A percentile compares a stretch with the other conserved stretches of the same genome.
These are phyloP conservation scores for Parasitella parasitica DNA, from an alignment of 371 early-diverging fungal species.

Conservation along the genomic window DNA sequence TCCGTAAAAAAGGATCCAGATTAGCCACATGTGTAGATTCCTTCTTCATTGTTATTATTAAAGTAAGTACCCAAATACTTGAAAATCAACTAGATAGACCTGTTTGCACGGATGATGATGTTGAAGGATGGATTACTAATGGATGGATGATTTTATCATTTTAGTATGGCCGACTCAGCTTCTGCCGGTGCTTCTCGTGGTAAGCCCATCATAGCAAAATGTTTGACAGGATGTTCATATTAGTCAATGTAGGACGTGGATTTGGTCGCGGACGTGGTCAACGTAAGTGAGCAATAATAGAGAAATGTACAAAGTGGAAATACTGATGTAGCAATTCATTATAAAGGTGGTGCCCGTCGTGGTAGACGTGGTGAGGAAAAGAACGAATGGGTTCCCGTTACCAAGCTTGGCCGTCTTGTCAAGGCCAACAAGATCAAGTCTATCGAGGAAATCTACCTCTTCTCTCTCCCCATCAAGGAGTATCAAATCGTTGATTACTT, in stretches of 20 bases:
- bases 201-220: no score
- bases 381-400: constrained; percentile 93
- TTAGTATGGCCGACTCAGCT: constrained; percentile 73
- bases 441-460: constrained; percentile 96
- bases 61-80: constrained; percentile 20
- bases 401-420: constrained; percentile 97
- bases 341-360: constrained; percentile 47
- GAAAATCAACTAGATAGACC: background rate
- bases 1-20: constrained; percentile 4
- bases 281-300: constrained; percentile 48
- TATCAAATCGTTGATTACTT: constrained; percentile 99
- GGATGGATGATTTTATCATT: constrained; percentile 14
- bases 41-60: constrained; percentile 27
- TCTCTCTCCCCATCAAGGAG: constrained; percentile 99
- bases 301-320: background rate
- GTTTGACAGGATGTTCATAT: background rate
- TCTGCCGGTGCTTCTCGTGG: constrained; percentile 74
- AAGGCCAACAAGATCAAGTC: constrained; percentile 92
- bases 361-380: constrained; percentile 87
- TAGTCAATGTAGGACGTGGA: constrained; percentile 57
- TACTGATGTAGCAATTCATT: constrained; percentile 13
- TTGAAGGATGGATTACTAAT: constrained; percentile 6
- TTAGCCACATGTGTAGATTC: constrained; percentile 2
- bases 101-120: background rate
- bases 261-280: constrained; percentile 83